Evolutionary conservation across 148 eudicot genomes (phyloP), one percentile per base, ranked within the genome.

Genomic region (Cornus kousa): DNA sequence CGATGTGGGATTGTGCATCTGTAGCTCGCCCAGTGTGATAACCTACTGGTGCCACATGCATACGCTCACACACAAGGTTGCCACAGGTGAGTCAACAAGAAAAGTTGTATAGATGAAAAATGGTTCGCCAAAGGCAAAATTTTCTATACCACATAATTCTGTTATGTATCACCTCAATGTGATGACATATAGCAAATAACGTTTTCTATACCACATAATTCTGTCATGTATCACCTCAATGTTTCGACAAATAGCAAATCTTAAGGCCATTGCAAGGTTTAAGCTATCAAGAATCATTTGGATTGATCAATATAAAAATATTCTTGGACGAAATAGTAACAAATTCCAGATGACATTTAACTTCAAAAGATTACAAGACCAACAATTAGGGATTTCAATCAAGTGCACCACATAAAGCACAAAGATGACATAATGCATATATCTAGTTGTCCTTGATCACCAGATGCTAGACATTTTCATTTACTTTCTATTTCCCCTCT

Each of bases 161-260:
- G 76, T 57, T 33, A 20, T 53, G 40, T 73, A 53, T 55, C 28
- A 19, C 13, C 16, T 19, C 20, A 7, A 23, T 66, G 33, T 33
- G 0, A 4, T 16, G 76, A 55, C 60, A 73, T 28, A 55, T 53
- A 55, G 46, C 67, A 55, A 19, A 28, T 57, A 4, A 35, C 3
- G 37, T 60, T 31, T 5, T n/a, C 7, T 60, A 24, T 60, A n/a
- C 46, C 33, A 48, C 13, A 28, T 48, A 32, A 31, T 31, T 62
- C 24, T 73, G 76, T 57, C 35, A n/a, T 55, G 40, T 73, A 73
- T 55, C 46, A 19, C 13, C 16, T 19, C n/a, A 7, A 24, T 67
- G n/a, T 33, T 43, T 43, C 7, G 76, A 57, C 62, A 73, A 55
- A 57, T 73, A 55, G 67, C 67, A 73, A 19, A 28, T 57, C 53